Percentiles rank a stretch among this genome's conserved stretches.
Evolutionary conservation across 768 basidiomycete genomes (phyloP).

Genomic region (Pleurotus cornucopiae): DNA sequence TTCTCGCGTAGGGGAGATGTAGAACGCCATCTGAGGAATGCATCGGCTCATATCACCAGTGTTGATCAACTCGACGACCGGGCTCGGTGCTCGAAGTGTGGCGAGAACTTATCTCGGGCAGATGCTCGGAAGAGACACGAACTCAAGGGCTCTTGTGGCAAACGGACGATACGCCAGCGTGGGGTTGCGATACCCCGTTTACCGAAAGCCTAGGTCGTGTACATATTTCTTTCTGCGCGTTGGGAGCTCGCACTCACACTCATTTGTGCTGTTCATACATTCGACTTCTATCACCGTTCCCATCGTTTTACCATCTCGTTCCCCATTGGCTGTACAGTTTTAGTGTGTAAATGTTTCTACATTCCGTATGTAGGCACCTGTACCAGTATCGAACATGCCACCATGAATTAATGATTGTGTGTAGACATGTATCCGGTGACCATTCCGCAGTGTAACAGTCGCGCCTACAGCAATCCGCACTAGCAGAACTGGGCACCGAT

Average conservation of each 20-base stretch:
- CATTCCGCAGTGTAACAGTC: too few relatives aligned
- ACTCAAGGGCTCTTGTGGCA: slow-evolving; percentile 5
- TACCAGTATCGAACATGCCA: background rate
- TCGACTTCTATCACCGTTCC: slow-evolving; percentile 4
- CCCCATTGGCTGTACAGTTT: background rate
- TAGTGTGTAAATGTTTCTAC: too few relatives aligned
- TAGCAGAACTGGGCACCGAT: background rate
- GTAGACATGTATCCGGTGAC: too few relatives aligned
- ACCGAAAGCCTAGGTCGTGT: background rate
- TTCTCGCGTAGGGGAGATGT: slow-evolving; percentile 4
- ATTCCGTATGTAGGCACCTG: too few relatives aligned
- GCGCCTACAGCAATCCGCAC: too few relatives aligned
- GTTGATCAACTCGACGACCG: slow-evolving; percentile 1
- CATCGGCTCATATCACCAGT: slow-evolving; percentile 3
- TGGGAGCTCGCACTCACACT: background rate
- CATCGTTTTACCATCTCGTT: background rate
- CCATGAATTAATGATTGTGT: background rate
- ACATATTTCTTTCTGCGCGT: background rate
- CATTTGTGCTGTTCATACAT: background rate
- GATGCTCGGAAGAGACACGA: slow-evolving; percentile 8
- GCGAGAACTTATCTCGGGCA: slow-evolving; percentile 3
- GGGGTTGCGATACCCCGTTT: slow-evolving; percentile 5
- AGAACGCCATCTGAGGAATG: slow-evolving; percentile 2
- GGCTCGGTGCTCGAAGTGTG: slow-evolving; percentile 6
- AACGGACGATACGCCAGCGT: slow-evolving; percentile 2